phyloP scores from a whole-genome alignment of 2,329 filamentous ascomycete genomes.

The Blumeria graminis region DNA sequence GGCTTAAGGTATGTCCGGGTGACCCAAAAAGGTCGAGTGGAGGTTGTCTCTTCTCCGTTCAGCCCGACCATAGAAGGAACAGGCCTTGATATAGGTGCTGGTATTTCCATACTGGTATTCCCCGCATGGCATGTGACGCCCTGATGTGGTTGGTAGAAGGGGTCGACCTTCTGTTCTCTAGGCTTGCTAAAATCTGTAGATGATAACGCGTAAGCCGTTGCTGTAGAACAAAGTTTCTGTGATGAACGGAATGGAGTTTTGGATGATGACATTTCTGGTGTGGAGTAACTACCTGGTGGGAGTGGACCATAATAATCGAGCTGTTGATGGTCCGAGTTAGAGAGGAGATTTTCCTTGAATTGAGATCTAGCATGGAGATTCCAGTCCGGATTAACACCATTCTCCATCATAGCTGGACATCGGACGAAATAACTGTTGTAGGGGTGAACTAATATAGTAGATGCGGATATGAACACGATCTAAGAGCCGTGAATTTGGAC shows the following conservation, averaged over 20 bases:
- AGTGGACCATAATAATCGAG: constrained; percentile 7
- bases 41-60: constrained; percentile 25
- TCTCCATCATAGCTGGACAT: constrained; percentile 15
- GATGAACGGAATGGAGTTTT: constrained; percentile 8
- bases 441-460: no score
- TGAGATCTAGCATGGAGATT: constrained; percentile 8
- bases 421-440: background rate
- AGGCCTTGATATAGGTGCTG: constrained; percentile 19
- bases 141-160: constrained; percentile 25
- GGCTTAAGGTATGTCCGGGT: constrained; percentile 20
- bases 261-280: constrained; percentile 8
- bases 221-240: constrained; percentile 10
- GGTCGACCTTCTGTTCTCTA: constrained; percentile 18
- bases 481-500: no score
- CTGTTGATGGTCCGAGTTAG: constrained; percentile 6
- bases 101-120: constrained; percentile 10
- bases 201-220: constrained; percentile 5
- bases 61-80: constrained; percentile 20
- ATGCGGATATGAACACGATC: no score
- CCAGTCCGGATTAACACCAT: constrained; percentile 15
- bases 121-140: constrained; percentile 13
- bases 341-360: constrained; percentile 3
- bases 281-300: constrained; percentile 4
- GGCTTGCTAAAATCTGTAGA: constrained; percentile 6
- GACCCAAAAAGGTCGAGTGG: constrained; percentile 22